These are phyloP conservation scores for Candida tetrigidarum DNA, from an alignment of 1,139 yeast species.

Conservation along the genomic window DNA sequence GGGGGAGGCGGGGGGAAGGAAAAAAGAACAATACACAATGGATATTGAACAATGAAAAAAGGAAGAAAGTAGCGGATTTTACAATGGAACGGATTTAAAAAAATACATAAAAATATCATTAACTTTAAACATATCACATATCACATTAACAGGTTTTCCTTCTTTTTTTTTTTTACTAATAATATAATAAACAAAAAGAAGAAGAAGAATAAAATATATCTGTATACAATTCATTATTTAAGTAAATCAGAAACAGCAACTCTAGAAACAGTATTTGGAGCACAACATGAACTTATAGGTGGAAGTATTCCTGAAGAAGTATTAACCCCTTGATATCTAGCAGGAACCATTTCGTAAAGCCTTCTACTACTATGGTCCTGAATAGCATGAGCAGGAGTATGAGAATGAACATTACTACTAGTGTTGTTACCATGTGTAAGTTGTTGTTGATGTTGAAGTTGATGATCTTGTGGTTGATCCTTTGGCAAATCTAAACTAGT, in stretches of 20 bases:
- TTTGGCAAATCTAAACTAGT: slow-evolving; percentile 18
- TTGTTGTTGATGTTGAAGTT: background rate
- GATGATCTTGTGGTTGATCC: background rate
- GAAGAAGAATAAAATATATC: too few relatives aligned
- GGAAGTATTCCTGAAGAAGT: background rate
- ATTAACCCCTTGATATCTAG: slow-evolving; percentile 2
- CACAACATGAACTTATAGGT: background rate
- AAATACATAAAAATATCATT: background rate
- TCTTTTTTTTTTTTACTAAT: too few relatives aligned
- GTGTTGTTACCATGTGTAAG: background rate
- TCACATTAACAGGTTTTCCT: background rate
- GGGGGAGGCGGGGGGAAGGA: too few relatives aligned
- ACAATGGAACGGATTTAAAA: too few relatives aligned
- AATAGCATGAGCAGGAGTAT: background rate
- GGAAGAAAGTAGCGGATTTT: too few relatives aligned
- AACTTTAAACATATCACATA: slow-evolving; percentile 1
- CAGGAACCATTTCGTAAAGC: background rate
- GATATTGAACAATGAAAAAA: background rate
- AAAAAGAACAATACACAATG: too few relatives aligned
- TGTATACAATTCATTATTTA: background rate
- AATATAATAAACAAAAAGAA: too few relatives aligned
- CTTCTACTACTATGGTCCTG: background rate
- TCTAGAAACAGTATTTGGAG: background rate
- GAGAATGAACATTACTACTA: too few relatives aligned
- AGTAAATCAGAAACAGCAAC: slow-evolving; percentile 3